Evolutionary conservation across 2,329 filamentous ascomycete species (phyloP).

Genomic region (Orbilia quercus): DNA sequence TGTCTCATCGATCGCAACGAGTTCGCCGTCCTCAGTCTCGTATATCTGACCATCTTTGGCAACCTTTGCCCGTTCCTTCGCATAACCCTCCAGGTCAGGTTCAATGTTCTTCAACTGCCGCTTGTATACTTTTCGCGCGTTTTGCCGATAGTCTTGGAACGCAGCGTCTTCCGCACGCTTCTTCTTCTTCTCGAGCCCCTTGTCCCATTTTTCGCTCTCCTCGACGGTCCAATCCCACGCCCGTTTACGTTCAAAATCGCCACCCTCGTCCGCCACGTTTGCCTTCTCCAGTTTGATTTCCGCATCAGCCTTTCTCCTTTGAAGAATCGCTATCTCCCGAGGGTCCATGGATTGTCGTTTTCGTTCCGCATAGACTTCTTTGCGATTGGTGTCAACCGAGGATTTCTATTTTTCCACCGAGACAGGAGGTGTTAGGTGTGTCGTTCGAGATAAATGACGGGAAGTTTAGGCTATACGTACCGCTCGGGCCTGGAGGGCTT

Average conservation of each 20-base stretch:
- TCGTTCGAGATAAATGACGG: conserved; percentile 38
- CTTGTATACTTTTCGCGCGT: conserved; percentile 93
- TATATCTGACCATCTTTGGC: conserved; percentile 90
- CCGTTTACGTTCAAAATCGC: conserved; percentile 96
- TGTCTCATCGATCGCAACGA: conserved; percentile 91
- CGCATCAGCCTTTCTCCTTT: conserved; percentile 86
- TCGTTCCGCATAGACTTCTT: conserved; percentile 84
- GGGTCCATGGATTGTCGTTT: conserved; percentile 82
- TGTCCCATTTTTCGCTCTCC: conserved; percentile 93
- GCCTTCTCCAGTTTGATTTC: conserved; percentile 93
- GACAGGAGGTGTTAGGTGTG: conserved; percentile 29
- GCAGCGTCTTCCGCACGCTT: conserved; percentile 83
- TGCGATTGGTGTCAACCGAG: conserved; percentile 78
- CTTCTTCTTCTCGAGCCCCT: conserved; percentile 85
- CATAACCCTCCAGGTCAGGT: conserved; percentile 84
- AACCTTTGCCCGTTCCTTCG: conserved; percentile 84
- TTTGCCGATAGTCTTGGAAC: conserved; percentile 87
- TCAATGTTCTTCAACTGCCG: conserved; percentile 82
- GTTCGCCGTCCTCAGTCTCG: conserved; percentile 92
- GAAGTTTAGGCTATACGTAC: conserved; percentile 62
- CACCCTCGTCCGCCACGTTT: conserved; percentile 83
- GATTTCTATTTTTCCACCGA: conserved; percentile 67
- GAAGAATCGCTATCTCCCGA: conserved; percentile 78
- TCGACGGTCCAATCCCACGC: conserved; percentile 99
- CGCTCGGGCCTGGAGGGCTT: conserved; percentile 83